Evolutionary conservation across 2,329 filamentous ascomycete genomes (phyloP).

Genomic region (Nigrospora sphaerica): DNA sequence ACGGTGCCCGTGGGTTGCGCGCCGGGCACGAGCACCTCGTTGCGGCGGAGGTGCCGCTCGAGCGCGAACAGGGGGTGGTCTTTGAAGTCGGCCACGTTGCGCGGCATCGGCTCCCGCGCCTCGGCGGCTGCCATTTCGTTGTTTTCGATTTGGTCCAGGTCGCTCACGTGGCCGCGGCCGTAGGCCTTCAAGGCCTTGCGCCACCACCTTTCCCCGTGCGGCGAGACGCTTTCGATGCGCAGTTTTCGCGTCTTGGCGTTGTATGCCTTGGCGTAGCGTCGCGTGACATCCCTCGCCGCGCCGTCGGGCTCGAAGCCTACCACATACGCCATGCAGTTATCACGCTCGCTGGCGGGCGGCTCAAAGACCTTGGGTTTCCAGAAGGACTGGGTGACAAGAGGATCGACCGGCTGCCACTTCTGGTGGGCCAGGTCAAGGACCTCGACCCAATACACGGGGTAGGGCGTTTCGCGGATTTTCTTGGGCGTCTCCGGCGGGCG

Average conservation of each 20-base stretch:
- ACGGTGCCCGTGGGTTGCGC: constrained; percentile 71
- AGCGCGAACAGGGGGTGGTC: constrained; percentile 78
- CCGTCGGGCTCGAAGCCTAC: constrained; percentile 79
- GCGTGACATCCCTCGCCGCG: constrained; percentile 75
- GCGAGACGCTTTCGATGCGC: constrained; percentile 61
- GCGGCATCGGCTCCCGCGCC: constrained; percentile 75
- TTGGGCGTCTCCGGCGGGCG: constrained; percentile 25
- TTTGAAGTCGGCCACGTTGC: constrained; percentile 81
- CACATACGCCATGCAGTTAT: constrained; percentile 76
- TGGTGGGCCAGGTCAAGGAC: constrained; percentile 78
- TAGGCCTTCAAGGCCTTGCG: constrained; percentile 42
- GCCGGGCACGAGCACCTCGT: constrained; percentile 73
- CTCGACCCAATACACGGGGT: constrained; percentile 92
- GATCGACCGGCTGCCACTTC: constrained; percentile 87
- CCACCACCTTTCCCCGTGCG: constrained; percentile 47
- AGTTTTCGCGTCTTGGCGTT: constrained; percentile 81
- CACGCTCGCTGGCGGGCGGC: constrained; percentile 68
- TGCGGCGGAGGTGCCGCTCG: constrained; percentile 73
- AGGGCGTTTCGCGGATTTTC: constrained; percentile 60
- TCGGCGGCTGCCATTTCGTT: constrained; percentile 65
- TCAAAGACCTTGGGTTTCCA: constrained; percentile 73
- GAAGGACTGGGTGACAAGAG: constrained; percentile 70
- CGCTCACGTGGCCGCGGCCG: constrained; percentile 33
- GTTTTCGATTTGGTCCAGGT: constrained; percentile 80
- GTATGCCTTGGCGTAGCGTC: constrained; percentile 79